Evolutionary conservation across 305 asterid species (phyloP).

Genomic region (Solanum hybrid): DNA sequence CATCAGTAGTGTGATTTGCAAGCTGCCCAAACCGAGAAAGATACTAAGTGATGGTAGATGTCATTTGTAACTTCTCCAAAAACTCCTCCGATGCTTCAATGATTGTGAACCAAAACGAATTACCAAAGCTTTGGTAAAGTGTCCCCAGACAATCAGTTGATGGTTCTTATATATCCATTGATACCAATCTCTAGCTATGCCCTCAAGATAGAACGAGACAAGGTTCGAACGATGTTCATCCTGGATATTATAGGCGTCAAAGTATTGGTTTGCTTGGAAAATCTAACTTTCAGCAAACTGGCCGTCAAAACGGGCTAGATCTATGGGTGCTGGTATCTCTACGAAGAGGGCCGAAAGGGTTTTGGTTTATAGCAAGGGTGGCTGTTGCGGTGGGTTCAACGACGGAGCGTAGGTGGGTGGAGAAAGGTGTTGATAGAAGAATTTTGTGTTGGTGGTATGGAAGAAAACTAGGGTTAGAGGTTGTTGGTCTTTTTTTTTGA

Average conservation of each 20-base stretch:
- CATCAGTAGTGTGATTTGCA: neutral
- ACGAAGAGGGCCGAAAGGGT: neutral
- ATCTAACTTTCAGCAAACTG: neutral
- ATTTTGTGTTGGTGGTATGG: neutral
- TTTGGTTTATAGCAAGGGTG: neutral
- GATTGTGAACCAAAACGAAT: neutral
- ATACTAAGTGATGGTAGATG: neutral
- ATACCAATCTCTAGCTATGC: neutral
- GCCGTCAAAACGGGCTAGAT: neutral
- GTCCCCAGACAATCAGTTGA: neutral
- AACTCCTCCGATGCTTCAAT: neutral
- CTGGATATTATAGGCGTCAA: neutral
- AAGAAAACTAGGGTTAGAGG: neutral
- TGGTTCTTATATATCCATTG: neutral
- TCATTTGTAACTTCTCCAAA: neutral
- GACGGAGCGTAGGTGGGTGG: neutral
- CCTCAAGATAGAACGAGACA: neutral
- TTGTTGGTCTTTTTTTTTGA: neutral
- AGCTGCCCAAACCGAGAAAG: neutral
- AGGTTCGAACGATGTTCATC: neutral
- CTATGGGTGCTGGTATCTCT: neutral
- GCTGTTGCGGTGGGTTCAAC: neutral
- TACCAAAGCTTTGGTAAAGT: neutral
- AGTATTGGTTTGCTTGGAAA: neutral
- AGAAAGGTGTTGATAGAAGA: neutral